Evolutionary conservation across 1,284 basidiomycete species (phyloP).

Genomic region (Cryptococcus sp.): DNA sequence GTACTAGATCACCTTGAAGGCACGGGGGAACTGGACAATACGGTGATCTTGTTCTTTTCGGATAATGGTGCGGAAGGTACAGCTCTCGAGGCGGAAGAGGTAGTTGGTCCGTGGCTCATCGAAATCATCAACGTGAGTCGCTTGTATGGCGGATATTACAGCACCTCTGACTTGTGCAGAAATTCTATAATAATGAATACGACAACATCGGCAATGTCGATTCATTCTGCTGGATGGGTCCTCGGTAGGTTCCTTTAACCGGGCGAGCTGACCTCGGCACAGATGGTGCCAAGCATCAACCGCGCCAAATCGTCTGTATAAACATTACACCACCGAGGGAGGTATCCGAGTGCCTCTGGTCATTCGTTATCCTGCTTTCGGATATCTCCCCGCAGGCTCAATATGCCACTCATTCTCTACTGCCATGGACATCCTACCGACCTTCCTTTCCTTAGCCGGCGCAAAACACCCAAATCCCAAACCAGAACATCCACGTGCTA

Average conservation of each 20-base stretch:
- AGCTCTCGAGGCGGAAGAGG: slow-evolving; percentile 25
- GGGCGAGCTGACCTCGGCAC: too few relatives aligned
- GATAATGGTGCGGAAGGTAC: slow-evolving; percentile 50
- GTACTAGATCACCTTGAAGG: slow-evolving; percentile 29
- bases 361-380: slow-evolving; percentile 17
- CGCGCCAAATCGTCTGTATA: slow-evolving; percentile 38
- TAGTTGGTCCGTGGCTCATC: slow-evolving; percentile 24
- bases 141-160: too few relatives aligned
- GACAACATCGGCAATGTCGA: slow-evolving; percentile 19
- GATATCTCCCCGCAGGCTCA: background rate
- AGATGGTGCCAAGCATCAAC: slow-evolving; percentile 41
- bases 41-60: slow-evolving; percentile 43
- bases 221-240: slow-evolving; percentile 31
- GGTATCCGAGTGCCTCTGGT: slow-evolving; percentile 39
- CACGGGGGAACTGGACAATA: slow-evolving; percentile 38
- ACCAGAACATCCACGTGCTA: background rate
- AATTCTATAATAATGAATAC: slow-evolving; percentile 16
- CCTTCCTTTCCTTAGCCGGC: slow-evolving; percentile 40
- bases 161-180: too few relatives aligned
- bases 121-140: slow-evolving; percentile 24
- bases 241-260: background rate
- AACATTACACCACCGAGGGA: slow-evolving; percentile 33
- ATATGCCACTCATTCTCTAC: slow-evolving; percentile 32
- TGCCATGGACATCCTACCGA: slow-evolving; percentile 47
- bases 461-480: slow-evolving; percentile 18